A percentile compares a stretch with the other conserved stretches of the same genome.
These are phyloP conservation scores for Calocera viscosa DNA, from an alignment of 768 basidiomycete species.

Conservation along the genomic window DNA sequence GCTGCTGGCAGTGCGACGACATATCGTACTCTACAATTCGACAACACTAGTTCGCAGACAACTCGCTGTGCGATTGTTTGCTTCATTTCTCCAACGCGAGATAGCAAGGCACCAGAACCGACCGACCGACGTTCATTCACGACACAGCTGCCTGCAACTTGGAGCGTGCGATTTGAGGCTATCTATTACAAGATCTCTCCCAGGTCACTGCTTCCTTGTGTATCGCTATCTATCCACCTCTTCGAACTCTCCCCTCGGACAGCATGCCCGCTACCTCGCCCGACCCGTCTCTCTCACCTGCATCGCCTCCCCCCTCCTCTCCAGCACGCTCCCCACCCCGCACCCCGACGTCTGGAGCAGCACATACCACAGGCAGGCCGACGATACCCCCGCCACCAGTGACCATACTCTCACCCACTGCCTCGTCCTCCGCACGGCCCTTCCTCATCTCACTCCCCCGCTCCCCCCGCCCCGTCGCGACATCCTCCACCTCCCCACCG, in stretches of 20 bases:
- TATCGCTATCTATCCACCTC: background rate
- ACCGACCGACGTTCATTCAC: background rate
- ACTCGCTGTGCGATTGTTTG: slow-evolving; percentile 6
- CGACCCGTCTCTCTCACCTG: background rate
- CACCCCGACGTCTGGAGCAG: background rate
- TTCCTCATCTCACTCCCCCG: background rate
- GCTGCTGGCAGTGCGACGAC: slow-evolving; percentile 2
- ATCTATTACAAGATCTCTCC: too few species aligned
- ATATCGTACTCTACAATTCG: background rate
- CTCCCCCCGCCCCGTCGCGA: background rate
- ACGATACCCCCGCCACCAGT: background rate
- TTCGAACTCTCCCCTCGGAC: background rate
- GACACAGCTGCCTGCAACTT: background rate
- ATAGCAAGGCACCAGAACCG: too few species aligned
- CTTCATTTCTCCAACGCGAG: background rate
- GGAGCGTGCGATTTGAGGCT: background rate
- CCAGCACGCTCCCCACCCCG: background rate
- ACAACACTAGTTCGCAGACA: slow-evolving; percentile 4
- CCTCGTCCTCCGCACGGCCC: background rate
- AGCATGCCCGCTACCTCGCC: background rate
- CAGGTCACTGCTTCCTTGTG: too few species aligned
- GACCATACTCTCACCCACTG: background rate
- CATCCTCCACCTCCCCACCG: background rate
- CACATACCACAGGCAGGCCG: background rate
- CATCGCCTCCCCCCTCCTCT: background rate